phyloP scores from a whole-genome alignment of 108 stramenopile genomes.

The Schizochytrium sp. region DNA sequence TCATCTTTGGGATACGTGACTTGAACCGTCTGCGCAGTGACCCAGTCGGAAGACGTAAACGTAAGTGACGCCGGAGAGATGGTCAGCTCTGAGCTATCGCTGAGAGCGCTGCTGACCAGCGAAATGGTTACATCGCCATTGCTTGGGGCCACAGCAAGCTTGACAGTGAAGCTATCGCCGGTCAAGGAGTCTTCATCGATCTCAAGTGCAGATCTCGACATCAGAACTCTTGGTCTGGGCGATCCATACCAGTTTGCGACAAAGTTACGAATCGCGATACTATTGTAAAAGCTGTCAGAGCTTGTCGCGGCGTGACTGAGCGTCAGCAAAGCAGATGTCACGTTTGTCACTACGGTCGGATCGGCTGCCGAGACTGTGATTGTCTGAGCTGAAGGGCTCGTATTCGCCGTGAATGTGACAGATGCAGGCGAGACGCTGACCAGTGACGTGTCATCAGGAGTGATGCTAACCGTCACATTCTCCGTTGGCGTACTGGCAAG shows the following conservation, averaged over 20 bases:
- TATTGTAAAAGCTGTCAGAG: not conserved
- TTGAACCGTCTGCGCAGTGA: not conserved
- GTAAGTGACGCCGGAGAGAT: not conserved
- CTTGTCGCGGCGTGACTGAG: not conserved
- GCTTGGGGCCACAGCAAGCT: not conserved
- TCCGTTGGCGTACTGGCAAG: not conserved
- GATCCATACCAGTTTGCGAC: not conserved
- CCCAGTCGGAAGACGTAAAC: not conserved
- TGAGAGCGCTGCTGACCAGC: not conserved
- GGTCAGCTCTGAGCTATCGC: not conserved
- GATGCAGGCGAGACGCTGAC: not conserved
- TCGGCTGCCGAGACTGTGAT: not conserved
- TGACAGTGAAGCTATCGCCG: not conserved
- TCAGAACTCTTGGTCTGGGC: not conserved
- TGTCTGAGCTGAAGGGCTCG: not conserved
- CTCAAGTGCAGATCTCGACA: not conserved
- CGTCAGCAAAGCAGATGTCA: not conserved
- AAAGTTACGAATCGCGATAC: not conserved
- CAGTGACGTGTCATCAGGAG: not conserved
- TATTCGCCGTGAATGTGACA: not conserved
- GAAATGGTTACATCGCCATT: not conserved
- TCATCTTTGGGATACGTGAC: not conserved
- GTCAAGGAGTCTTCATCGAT: not conserved
- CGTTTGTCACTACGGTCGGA: not conserved
- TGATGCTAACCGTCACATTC: not conserved